These are phyloP conservation scores for Xylariomycetidae sp. DNA, from an alignment of 2,329 filamentous ascomycete species.

Conservation along the genomic window DNA sequence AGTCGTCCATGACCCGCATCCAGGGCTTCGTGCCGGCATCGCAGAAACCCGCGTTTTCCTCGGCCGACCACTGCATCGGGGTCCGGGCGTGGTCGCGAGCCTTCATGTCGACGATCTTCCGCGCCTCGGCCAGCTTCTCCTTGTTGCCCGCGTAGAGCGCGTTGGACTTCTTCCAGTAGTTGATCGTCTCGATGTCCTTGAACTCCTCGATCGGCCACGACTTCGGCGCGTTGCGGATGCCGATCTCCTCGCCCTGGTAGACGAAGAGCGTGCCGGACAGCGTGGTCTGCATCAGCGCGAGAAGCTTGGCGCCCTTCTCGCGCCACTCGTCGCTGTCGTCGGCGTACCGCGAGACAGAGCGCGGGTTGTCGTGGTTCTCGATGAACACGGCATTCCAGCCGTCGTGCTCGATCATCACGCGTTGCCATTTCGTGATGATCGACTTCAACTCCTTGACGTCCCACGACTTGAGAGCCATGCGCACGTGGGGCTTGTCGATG, in stretches of 20 bases:
- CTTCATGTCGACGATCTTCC: constrained; percentile 51
- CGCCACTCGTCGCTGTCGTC: constrained; percentile 45
- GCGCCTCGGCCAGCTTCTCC: constrained; percentile 39
- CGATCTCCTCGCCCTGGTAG: constrained; percentile 65
- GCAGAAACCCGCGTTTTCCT: constrained; percentile 58
- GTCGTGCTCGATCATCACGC: constrained; percentile 42
- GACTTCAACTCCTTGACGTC: constrained; percentile 34
- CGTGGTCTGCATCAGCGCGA: constrained; percentile 48
- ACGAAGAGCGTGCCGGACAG: constrained; percentile 59
- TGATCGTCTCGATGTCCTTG: constrained; percentile 46
- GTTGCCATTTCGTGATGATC: constrained; percentile 35
- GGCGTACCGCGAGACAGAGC: constrained; percentile 52
- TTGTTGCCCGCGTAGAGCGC: constrained; percentile 33
- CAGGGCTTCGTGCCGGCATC: constrained; percentile 44
- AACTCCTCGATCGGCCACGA: constrained; percentile 59
- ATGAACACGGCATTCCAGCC: constrained; percentile 62
- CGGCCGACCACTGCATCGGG: constrained; percentile 62
- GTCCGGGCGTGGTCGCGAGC: constrained; percentile 63
- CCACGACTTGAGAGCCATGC: constrained; percentile 45
- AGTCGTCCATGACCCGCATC: constrained; percentile 57
- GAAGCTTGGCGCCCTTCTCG: constrained; percentile 49
- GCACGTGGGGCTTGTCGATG: constrained; percentile 44
- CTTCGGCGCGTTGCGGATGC: constrained; percentile 56
- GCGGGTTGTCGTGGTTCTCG: constrained; percentile 62
- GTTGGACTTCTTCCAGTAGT: constrained; percentile 37